These are phyloP conservation scores for Solanum microdontum DNA, from an alignment of 257 asterid genomes.

Conservation along the genomic window DNA sequence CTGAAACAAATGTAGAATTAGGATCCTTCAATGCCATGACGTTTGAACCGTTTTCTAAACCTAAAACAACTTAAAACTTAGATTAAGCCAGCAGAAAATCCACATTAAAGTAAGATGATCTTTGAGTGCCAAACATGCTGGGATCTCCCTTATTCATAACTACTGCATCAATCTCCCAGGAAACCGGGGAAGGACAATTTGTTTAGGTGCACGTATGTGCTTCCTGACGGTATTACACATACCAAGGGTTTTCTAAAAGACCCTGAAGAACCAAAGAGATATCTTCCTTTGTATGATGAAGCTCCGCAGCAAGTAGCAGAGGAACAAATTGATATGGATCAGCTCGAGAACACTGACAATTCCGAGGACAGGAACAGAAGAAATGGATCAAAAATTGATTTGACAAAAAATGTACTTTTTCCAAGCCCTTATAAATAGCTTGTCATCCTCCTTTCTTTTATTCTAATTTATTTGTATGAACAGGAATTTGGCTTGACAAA, in stretches of 20 bases:
- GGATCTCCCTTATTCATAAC: background rate
- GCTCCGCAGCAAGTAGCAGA: constrained; percentile 11
- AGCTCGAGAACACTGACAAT: constrained; percentile 18
- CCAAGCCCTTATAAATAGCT: background rate
- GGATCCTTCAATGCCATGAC: background rate
- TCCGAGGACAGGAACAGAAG: constrained; percentile 28
- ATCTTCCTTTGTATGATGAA: constrained; percentile 29
- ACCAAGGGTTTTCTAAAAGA: constrained; percentile 74
- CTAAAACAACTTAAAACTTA: background rate
- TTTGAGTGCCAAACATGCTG: background rate
- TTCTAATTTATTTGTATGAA: constrained; percentile 5
- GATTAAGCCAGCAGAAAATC: background rate
- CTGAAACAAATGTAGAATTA: background rate
- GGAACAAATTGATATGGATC: constrained; percentile 23
- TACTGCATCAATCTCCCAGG: constrained; percentile 34
- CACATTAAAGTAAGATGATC: background rate
- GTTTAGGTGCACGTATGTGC: constrained; percentile 75
- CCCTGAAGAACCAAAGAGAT: constrained; percentile 57
- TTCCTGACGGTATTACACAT: constrained; percentile 81
- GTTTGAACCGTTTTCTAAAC: background rate
- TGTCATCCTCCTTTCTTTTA: background rate
- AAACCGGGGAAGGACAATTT: constrained; percentile 56
- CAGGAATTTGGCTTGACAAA: constrained; percentile 90
- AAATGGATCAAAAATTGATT: constrained; percentile 29
- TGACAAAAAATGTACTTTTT: constrained; percentile 48